phyloP scores from a whole-genome alignment of 257 asterid genomes.

The Lycium ferocissimum region DNA sequence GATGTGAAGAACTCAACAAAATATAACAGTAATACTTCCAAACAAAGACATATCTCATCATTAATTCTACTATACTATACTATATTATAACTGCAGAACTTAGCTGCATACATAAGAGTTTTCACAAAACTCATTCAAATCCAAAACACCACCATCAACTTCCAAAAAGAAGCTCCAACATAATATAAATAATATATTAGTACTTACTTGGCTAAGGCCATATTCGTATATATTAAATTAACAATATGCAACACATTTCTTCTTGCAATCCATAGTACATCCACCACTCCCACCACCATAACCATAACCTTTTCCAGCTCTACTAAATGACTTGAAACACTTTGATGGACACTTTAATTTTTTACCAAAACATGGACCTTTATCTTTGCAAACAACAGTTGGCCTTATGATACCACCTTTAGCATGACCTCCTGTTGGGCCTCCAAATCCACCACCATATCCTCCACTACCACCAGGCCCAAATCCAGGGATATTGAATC shows the following conservation, averaged over 20 bases:
- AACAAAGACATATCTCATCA: background rate
- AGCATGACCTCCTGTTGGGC: slow-evolving; percentile 67
- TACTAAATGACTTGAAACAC: slow-evolving; percentile 79
- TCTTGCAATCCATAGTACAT: slow-evolving; percentile 78
- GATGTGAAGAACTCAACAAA: too few relatives aligned
- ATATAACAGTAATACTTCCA: background rate
- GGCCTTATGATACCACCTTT: slow-evolving; percentile 58
- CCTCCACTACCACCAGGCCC: slow-evolving; percentile 62
- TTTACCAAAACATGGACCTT: slow-evolving; percentile 85
- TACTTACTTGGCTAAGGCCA: slow-evolving; percentile 4
- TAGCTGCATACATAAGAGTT: background rate
- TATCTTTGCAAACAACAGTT: slow-evolving; percentile 55
- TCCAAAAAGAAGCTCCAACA: background rate
- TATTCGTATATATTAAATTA: slow-evolving; percentile 14
- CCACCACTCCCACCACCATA: slow-evolving; percentile 96
- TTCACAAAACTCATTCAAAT: background rate
- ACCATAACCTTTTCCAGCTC: slow-evolving; percentile 83
- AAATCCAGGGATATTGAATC: slow-evolving; percentile 73
- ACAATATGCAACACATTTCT: slow-evolving; percentile 79
- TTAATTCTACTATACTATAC: background rate
- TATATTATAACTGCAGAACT: background rate
- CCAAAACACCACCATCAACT: background rate
- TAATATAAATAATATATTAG: background rate
- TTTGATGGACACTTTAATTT: slow-evolving; percentile 84
- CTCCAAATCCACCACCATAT: slow-evolving; percentile 78